Conservation (phyloP, 2,329 filamentous ascomycete genomes). For the Pseudopithomyces maydicus region DNA sequence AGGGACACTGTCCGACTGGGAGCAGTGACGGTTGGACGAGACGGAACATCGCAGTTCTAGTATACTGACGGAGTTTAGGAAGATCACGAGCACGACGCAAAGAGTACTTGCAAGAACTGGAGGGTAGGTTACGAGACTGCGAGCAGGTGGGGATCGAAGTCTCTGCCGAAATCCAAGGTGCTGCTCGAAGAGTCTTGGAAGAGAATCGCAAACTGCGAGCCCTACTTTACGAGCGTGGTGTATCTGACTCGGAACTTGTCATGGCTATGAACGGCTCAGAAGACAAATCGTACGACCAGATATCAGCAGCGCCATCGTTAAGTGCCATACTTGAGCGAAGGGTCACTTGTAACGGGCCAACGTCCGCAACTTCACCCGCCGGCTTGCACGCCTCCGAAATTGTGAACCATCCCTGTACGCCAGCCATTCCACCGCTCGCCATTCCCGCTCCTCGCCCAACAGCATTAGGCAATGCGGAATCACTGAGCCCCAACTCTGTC, state of each 20-base stretch:
- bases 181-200: constrained; percentile 69
- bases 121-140: constrained; percentile 66
- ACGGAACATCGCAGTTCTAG: not conserved
- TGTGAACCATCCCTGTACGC: constrained; percentile 19
- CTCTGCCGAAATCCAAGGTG: constrained; percentile 72
- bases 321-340: constrained; percentile 39
- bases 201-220: constrained; percentile 70
- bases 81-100: constrained; percentile 75
- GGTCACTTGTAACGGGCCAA: constrained; percentile 24
- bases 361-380: constrained; percentile 24
- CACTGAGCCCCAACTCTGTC: constrained; percentile 38
- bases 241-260: constrained; percentile 60
- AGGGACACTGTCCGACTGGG: not conserved
- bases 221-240: constrained; percentile 63
- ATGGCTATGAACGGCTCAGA: constrained; percentile 29
- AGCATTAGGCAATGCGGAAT: constrained; percentile 31
- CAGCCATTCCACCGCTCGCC: constrained; percentile 26
- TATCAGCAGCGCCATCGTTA: constrained; percentile 33
- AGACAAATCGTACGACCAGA: constrained; percentile 33
- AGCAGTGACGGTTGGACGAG: not conserved
- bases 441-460: constrained; percentile 27
- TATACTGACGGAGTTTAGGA: constrained; percentile 39
- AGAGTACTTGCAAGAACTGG: constrained; percentile 73
- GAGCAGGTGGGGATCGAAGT: constrained; percentile 71
- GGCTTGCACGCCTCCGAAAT: constrained; percentile 13